Conservation (phyloP, 2,329 filamentous ascomycete species). For the Akanthomyces lecanii region DNA sequence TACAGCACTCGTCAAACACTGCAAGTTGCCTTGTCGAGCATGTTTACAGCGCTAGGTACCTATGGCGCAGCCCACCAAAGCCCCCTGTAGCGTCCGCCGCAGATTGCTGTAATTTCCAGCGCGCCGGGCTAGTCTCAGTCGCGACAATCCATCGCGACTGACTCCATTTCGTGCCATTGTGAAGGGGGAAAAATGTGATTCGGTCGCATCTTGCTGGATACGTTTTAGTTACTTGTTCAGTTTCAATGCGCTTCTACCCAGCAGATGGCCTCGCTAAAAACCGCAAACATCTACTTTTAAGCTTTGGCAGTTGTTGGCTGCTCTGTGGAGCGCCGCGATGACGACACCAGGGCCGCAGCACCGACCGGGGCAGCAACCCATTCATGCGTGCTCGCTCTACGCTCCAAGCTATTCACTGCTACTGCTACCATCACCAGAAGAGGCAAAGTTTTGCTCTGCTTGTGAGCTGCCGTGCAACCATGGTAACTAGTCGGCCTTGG, state of each 20-base stretch:
- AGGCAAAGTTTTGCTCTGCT: too few relatives aligned
- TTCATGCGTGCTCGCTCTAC: too few relatives aligned
- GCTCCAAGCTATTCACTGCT: too few relatives aligned
- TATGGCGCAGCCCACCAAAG: background rate
- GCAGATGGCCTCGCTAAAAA: background rate
- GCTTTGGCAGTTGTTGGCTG: background rate
- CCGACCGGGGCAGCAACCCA: too few relatives aligned
- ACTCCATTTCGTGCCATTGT: background rate
- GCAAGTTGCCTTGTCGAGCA: background rate
- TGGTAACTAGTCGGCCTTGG: too few relatives aligned
- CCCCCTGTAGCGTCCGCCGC: background rate
- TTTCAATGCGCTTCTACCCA: background rate
- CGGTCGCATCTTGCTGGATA: too few relatives aligned
- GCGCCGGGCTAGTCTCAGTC: background rate
- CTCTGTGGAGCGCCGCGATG: slow-evolving; percentile 7
- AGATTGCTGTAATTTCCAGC: slow-evolving; percentile 6
- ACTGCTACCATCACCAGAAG: too few relatives aligned
- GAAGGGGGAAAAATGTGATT: background rate
- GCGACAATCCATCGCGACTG: background rate
- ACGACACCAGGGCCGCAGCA: slow-evolving; percentile 8
- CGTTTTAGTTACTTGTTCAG: background rate
- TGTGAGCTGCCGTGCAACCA: too few relatives aligned
- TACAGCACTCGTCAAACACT: background rate
- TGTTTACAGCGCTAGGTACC: background rate
- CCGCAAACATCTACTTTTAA: slow-evolving; percentile 2